Base-by-base conservation (phyloP, 257 asterid species). In the Eucommia ulmoides region DNA sequence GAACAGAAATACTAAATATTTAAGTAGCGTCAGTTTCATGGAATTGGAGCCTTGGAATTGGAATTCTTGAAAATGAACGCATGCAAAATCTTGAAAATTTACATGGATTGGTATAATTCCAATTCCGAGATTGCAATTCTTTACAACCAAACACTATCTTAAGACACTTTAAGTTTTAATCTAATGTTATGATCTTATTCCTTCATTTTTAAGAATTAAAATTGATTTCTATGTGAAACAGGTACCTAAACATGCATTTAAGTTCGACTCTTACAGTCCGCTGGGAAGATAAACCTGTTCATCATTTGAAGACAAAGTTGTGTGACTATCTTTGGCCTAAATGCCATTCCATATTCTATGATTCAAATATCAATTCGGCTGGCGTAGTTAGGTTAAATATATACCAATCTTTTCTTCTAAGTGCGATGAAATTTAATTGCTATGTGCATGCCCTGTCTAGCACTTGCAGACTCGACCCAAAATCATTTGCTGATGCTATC, bases 401-500 rank as follows among this genome's bases (percentile, higher is more conserved):
- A 38, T 84, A 84, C 54, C 97, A 88, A 69, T 73, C 53, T 3
- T 88, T 88, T 62, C 71, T 88, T 26, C 73, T 88, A 1, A 79
- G 93, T 59, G 93, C 91, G 54, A 84, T 88, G 97, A 88, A 88
- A 70, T 82, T 84, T 69, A 52, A 80, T 29, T 80, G 79, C 49
- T 70, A 84, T 45, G 50, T 80, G 52, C 58, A 71, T 38, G 60
- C 52, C 52, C 54, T 84, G 60, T 72, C 91, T 16, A 45, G 67
- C 52, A 24, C 66, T 16, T 72, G 72, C 19, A 63, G 62, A 56
- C 68, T 88, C 66, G 52, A 60, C 52, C 69, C 79, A n/a, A 56
- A 58, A 11, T 80, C 72, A 61, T 65, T 52, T 49, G 7, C 65
- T 29, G 58, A 61, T 18, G 74, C 76, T 47, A 64, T 88, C 21